Evolutionary conservation across 805 yeast genomes (phyloP), one percentile per base, ranked within the genome.

Genomic region (Monosporozyma aerobia): DNA sequence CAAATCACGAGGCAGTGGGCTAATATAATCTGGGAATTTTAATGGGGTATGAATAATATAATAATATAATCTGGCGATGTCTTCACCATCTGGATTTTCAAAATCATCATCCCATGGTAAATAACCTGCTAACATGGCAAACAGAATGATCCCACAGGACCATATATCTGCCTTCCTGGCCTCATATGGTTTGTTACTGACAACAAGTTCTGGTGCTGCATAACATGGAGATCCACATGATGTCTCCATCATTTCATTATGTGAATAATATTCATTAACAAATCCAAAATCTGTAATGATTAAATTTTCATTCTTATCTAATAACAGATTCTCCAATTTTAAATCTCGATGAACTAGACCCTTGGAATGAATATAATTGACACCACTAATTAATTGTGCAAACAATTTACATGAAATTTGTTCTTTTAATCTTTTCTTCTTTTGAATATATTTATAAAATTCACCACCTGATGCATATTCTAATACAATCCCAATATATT

Each of bases 401-500:
- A 94, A 94, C 50, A 94, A 69, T 53, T 88, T 76, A 63, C 95
- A 87, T 0, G 98, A 97, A 54, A 81, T 78, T 23, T 84, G 76
- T 63, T 94, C 99, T 64, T 92, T 92, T 56, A 94, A 76, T 66
- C 85, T 83, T 63, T 90, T 82, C 65, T 90, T 89, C 58, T 83
- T 85, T 56, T 89, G 78, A 54, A 94, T 94, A 67, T 90, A 88
- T 66, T 90, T 96, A 64, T 94, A 94, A 55, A 94, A 79, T 69
- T 94, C 99, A 49, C 99, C 99, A 13, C 98, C 98, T 1, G 95
- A 85, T 2, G 98, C 98, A 69, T 94, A 94, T 63, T 94, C 98
- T 54, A 94, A 75, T 2, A 94, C 98, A 22, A 94, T 94, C 27
- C 99, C 99, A 56, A 94, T 90, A 69, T 94, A 92, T 65, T 87